Conservation (phyloP, 129 eudicot species). For the Scalesia atractyloides region DNA sequence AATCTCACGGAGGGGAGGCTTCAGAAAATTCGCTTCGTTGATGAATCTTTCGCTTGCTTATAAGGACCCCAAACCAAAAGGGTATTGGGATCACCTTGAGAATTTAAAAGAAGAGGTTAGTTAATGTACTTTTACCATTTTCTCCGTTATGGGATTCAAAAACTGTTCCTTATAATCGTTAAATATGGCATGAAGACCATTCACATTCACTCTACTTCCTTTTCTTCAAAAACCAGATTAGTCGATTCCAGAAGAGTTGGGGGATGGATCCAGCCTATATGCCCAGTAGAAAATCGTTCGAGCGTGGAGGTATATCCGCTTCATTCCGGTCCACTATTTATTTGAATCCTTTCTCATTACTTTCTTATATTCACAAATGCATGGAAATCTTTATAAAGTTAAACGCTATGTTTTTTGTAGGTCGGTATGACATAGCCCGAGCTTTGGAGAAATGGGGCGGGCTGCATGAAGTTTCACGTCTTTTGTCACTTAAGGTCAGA, state of each 20-base stretch:
- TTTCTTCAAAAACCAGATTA: slow-evolving; percentile 44
- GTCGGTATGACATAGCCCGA: slow-evolving; percentile 95
- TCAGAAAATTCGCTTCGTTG: slow-evolving; percentile 76
- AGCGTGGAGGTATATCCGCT: slow-evolving; percentile 78
- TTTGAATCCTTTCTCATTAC: slow-evolving; percentile 5
- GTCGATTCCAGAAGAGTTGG: slow-evolving; percentile 90
- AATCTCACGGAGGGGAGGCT: slow-evolving; percentile 90
- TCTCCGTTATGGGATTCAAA: neutral
- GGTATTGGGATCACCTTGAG: slow-evolving; percentile 96
- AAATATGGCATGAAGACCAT: slow-evolving; percentile 9
- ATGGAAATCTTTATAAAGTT: neutral
- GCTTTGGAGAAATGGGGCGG: slow-evolving; percentile 99
- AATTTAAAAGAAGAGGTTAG: slow-evolving; percentile 87
- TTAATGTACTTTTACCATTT: slow-evolving; percentile 9
- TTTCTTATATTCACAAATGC: neutral
- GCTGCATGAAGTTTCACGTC: slow-evolving; percentile 92
- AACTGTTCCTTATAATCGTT: neutral
- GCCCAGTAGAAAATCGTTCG: slow-evolving; percentile 96
- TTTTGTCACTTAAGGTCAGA: slow-evolving; percentile 79
- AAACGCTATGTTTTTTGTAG: slow-evolving; percentile 34
- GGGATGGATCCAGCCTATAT: slow-evolving; percentile 95
- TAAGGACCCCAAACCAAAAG: slow-evolving; percentile 92
- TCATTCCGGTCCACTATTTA: neutral
- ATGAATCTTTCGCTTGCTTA: slow-evolving; percentile 94
- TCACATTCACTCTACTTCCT: neutral